Conservation (phyloP, 2,329 filamentous ascomycete genomes). For the Microsporum audouinii region DNA sequence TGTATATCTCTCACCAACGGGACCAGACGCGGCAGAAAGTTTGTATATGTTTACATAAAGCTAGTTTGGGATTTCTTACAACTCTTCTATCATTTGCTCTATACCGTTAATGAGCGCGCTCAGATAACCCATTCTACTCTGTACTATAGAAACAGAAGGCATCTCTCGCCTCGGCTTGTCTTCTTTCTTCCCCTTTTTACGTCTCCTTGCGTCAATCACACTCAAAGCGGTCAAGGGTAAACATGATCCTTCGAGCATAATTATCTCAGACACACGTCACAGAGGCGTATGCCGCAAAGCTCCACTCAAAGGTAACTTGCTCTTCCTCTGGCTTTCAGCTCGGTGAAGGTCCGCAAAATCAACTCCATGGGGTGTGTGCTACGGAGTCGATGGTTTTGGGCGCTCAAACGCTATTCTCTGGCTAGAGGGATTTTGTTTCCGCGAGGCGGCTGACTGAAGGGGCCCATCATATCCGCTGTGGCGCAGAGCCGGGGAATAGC, state of each 20-base stretch:
- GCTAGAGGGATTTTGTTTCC: not conserved
- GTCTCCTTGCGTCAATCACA: not conserved
- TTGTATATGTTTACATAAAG: not conserved
- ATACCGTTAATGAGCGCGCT: not conserved
- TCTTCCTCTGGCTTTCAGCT: not conserved
- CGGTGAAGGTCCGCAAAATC: not conserved
- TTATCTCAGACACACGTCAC: not conserved
- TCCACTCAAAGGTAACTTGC: not conserved
- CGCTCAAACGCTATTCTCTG: not conserved
- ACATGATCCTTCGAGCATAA: not conserved
- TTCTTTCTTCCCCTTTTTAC: too few species aligned
- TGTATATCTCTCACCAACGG: not conserved
- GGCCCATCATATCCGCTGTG: not conserved
- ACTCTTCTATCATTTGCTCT: not conserved
- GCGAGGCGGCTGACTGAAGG: not conserved
- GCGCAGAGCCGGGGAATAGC: not conserved
- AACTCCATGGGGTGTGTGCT: not conserved
- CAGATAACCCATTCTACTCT: too few species aligned
- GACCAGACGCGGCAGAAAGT: not conserved
- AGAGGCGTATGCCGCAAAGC: not conserved
- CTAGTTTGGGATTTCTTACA: not conserved
- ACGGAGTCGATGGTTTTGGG: not conserved
- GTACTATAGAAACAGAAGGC: too few species aligned
- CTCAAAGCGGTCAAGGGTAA: not conserved
- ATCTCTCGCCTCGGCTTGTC: too few species aligned